Evolutionary conservation across 306 rosid genomes (phyloP).

Genomic region (Prunus campanulata): DNA sequence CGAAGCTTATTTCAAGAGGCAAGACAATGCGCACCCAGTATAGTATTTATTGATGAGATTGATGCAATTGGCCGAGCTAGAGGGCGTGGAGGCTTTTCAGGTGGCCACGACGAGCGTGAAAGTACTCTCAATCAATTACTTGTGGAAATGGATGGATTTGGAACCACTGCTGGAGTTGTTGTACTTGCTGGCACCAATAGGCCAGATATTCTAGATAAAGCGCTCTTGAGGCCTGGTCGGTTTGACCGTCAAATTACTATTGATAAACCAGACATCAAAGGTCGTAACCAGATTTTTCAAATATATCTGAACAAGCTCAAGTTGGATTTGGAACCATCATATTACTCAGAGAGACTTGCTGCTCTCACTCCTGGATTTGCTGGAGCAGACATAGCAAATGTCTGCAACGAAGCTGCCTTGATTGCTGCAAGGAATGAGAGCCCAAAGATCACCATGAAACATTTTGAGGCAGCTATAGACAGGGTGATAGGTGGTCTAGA

Average conservation of each 20-base stretch:
- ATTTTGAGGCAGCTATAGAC: conserved; percentile 91
- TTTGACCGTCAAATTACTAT: conserved; percentile 78
- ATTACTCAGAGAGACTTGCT: conserved; percentile 84
- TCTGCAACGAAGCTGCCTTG: conserved; percentile 95
- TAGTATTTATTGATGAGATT: conserved; percentile 90
- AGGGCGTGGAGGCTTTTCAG: conserved; percentile 88
- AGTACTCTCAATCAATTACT: conserved; percentile 91
- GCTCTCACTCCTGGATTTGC: conserved; percentile 97
- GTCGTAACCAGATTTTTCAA: conserved; percentile 89
- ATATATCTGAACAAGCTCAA: conserved; percentile 77
- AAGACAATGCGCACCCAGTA: conserved; percentile 92
- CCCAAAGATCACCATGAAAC: conserved; percentile 59
- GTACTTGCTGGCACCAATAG: conserved; percentile 97
- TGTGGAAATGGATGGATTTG: conserved; percentile 99
- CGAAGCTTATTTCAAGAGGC: conserved; percentile 94
- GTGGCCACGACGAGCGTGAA: conserved; percentile 88
- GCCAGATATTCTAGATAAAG: conserved; percentile 93
- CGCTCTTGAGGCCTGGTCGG: conserved; percentile 81
- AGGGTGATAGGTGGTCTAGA: conserved; percentile 92
- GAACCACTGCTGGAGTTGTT: conserved; percentile 89
- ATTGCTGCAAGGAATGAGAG: conserved; percentile 83
- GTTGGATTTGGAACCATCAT: conserved; percentile 75
- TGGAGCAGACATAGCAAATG: conserved; percentile 97
- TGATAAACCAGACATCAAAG: conserved; percentile 87
- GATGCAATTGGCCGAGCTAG: conserved; percentile 97